Evolutionary conservation across 2,329 filamentous ascomycete genomes (phyloP).

Genomic region (Fusarium sp.): DNA sequence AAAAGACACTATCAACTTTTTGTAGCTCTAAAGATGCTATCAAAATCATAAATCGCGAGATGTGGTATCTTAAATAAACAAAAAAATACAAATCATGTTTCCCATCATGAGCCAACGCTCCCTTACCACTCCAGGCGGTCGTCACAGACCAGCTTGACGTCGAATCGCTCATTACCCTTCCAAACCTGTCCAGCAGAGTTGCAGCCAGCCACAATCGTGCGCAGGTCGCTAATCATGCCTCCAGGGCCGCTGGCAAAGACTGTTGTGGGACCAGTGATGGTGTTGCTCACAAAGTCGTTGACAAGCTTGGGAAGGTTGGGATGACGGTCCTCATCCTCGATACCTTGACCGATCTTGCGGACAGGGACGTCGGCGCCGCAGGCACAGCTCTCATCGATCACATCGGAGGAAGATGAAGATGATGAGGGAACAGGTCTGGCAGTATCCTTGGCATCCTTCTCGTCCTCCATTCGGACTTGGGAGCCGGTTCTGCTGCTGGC

Average conservation of each 20-base stretch:
- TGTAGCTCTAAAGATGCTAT: conserved; percentile 11
- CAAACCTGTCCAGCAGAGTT: conserved; percentile 67
- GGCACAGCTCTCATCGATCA: conserved; percentile 39
- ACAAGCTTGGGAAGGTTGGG: conserved; percentile 62
- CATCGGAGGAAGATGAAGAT: conserved; percentile 44
- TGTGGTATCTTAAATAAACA: conserved; percentile 43
- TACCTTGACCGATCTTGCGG: conserved; percentile 46
- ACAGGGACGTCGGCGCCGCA: conserved; percentile 49
- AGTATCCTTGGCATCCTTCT: conserved; percentile 25
- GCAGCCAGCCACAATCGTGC: conserved; percentile 63
- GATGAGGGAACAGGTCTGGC: conserved; percentile 39
- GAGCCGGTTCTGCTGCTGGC: conserved; percentile 24
- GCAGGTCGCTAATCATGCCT: conserved; percentile 69
- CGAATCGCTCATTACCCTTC: conserved; percentile 66
- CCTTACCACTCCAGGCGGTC: conserved; percentile 67
- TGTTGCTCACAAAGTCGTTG: conserved; percentile 60
- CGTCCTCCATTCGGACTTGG: conserved; percentile 41
- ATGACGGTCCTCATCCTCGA: conserved; percentile 51
- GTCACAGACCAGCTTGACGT: conserved; percentile 69
- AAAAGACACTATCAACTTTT: conserved; percentile 1
- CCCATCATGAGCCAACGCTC: not conserved
- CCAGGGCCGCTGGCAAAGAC: conserved; percentile 72
- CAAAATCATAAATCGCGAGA: conserved; percentile 27
- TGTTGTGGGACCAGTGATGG: conserved; percentile 61
- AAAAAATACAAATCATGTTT: conserved; percentile 8